Conservation (phyloP, 257 asterid species). For the Jaltomata sinuosa region DNA sequence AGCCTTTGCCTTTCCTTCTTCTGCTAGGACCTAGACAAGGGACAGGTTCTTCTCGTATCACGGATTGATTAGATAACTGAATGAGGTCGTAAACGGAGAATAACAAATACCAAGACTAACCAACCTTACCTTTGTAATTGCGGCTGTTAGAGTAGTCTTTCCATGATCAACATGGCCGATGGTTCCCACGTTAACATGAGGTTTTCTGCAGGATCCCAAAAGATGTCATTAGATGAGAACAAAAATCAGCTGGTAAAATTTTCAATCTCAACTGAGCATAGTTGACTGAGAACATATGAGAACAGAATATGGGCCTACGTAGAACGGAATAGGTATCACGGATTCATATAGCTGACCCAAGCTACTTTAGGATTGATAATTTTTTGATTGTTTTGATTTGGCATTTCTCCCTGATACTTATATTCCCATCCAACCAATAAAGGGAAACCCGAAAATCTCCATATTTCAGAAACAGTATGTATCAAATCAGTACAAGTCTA, state of each 20-base stretch:
- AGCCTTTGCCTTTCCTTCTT: constrained; percentile 87
- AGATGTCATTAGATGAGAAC: background rate
- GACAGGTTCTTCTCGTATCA: background rate
- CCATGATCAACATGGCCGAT: constrained; percentile 99
- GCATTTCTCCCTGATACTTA: background rate
- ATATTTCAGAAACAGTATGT: background rate
- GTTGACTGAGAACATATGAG: background rate
- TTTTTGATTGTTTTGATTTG: background rate
- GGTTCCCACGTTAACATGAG: constrained; percentile 95
- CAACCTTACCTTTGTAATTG: constrained; percentile 71
- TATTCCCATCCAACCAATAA: background rate
- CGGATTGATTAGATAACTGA: background rate
- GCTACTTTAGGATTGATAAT: background rate
- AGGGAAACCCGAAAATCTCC: background rate
- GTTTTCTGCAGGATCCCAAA: constrained; percentile 47
- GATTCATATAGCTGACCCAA: background rate
- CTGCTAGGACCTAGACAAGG: constrained; percentile 60
- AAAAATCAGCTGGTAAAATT: background rate
- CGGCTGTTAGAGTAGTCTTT: constrained; percentile 92
- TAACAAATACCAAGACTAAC: background rate
- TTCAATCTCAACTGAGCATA: background rate
- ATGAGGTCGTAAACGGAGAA: background rate
- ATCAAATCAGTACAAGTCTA: background rate
- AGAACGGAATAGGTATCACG: background rate
- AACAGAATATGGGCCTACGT: background rate